Conservation (phyloP, 2,329 filamentous ascomycete species). For the Sporothrix variecibatus region DNA sequence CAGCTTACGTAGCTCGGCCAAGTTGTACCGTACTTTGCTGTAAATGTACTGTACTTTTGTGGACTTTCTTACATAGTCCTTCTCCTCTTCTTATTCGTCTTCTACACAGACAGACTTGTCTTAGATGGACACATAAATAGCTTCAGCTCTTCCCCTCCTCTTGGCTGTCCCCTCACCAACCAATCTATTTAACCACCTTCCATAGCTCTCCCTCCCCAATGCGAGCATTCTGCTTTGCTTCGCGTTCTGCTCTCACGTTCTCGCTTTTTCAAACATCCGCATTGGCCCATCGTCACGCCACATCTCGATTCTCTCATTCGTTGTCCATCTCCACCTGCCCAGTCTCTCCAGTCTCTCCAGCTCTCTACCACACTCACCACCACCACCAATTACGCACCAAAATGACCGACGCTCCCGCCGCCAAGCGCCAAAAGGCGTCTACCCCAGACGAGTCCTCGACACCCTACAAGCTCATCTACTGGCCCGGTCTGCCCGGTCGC, state of each 20-base stretch:
- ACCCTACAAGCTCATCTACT: conserved; percentile 69
- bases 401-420: not conserved
- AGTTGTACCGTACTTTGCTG: not conserved
- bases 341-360: not conserved
- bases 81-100: not conserved
- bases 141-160: not conserved
- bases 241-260: not conserved
- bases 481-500: conserved; percentile 70
- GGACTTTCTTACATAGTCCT: not conserved
- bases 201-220: not conserved
- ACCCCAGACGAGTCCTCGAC: conserved; percentile 35
- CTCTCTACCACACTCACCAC: not conserved
- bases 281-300: not conserved
- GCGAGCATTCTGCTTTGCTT: not conserved
- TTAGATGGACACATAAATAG: not conserved
- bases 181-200: not conserved
- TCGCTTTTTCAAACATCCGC: not conserved
- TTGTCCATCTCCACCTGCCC: not conserved
- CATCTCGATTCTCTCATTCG: not conserved
- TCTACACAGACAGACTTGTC: not conserved
- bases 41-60: not conserved
- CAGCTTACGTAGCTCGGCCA: not conserved
- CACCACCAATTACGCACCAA: not conserved
- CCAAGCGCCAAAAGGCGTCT: conserved; percentile 36
- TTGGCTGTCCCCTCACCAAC: not conserved